Evolutionary conservation across 306 rosid genomes (phyloP).

Genomic region (Acacia melanoxylon): DNA sequence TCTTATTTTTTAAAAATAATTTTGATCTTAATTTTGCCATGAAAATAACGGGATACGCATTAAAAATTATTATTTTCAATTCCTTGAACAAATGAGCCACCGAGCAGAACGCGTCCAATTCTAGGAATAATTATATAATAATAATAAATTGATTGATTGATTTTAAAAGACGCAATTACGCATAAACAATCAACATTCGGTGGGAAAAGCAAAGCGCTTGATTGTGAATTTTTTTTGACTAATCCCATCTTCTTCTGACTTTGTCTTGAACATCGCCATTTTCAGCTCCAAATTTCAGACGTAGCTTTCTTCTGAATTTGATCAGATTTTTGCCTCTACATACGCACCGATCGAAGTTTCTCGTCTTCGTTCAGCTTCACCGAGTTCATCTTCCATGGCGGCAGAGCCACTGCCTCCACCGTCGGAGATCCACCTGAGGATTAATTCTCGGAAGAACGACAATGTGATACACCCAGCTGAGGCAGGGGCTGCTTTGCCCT

Average conservation of each 20-base stretch:
- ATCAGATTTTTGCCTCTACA: not conserved
- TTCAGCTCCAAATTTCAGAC: not conserved
- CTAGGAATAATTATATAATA: not conserved
- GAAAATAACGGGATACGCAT: not conserved
- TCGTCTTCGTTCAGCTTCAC: not conserved
- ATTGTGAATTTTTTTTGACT: constrained; percentile 13
- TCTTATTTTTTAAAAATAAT: no score
- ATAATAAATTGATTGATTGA: not conserved
- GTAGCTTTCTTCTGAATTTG: not conserved
- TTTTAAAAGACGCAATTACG: not conserved
- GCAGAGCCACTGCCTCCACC: constrained; percentile 28
- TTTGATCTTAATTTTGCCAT: not conserved
- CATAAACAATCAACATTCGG: not conserved
- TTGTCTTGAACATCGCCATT: not conserved
- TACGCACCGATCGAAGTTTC: not conserved
- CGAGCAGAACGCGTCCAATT: not conserved
- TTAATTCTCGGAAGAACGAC: constrained; percentile 43
- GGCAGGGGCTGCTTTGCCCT: constrained; percentile 32
- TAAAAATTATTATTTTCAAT: not conserved
- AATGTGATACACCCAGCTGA: constrained; percentile 60
- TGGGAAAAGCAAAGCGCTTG: constrained; percentile 8
- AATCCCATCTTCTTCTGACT: not conserved
- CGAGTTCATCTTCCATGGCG: constrained; percentile 40
- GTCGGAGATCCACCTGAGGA: constrained; percentile 45
- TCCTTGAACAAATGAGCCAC: not conserved